These are phyloP conservation scores for Trichoderma sp. DNA, from an alignment of 2,329 filamentous ascomycete genomes.

Conservation along the genomic window DNA sequence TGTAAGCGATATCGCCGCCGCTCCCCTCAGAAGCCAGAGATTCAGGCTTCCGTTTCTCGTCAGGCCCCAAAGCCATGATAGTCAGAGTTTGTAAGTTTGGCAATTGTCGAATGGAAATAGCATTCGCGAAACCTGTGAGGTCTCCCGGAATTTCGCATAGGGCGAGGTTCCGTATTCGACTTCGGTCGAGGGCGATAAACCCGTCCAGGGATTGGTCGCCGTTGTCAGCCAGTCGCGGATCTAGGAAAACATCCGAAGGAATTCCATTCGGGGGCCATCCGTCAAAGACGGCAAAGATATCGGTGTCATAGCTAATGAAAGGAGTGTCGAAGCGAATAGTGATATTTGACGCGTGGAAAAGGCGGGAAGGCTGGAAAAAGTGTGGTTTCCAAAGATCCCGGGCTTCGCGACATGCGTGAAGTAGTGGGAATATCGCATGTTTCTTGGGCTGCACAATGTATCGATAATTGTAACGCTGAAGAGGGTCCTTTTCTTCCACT, in stretches of 20 bases:
- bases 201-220: not conserved
- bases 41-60: not conserved
- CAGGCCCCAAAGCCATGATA: not conserved
- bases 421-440: conserved; percentile 2
- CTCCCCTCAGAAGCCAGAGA: not conserved
- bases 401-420: conserved; percentile 2
- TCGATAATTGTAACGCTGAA: not conserved
- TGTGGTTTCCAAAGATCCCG: not conserved
- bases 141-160: conserved; percentile 4
- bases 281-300: conserved; percentile 1
- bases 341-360: not conserved
- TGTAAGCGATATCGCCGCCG: not conserved
- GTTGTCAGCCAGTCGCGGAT: not conserved
- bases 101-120: not conserved
- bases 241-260: not conserved
- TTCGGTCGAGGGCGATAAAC: not conserved
- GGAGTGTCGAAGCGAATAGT: conserved; percentile 6
- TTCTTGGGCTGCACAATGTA: conserved; percentile 8
- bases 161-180: not conserved
- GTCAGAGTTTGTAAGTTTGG: not conserved
- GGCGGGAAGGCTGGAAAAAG: not conserved
- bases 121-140: not conserved
- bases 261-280: conserved; percentile 1
- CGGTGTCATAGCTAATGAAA: conserved; percentile 7
- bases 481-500: not conserved